A percentile compares a stretch with the other conserved stretches of the same genome.
These are phyloP conservation scores for Phytophthora capsici DNA, from an alignment of 352 stramenopile species.

Conservation along the genomic window DNA sequence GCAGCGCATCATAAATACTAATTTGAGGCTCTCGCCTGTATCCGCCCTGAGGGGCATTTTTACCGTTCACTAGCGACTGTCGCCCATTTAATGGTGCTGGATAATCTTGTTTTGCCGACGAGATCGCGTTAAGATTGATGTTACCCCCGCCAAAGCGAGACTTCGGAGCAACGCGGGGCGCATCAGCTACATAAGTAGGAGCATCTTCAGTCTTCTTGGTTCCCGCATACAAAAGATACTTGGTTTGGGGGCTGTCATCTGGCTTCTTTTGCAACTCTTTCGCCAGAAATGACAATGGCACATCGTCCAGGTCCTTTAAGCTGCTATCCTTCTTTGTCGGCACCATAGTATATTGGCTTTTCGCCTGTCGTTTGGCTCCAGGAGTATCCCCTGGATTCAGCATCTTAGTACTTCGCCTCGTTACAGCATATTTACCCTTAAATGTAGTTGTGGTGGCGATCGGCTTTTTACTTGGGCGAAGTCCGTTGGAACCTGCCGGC, in stretches of 20 bases:
- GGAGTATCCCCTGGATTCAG: constrained; percentile 30
- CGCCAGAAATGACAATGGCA: constrained; percentile 25
- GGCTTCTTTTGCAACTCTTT: constrained; percentile 33
- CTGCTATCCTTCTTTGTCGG: constrained; percentile 12
- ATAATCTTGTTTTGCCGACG: constrained; percentile 1
- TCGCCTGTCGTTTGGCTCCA: constrained; percentile 15
- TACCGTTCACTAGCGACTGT: constrained; percentile 16
- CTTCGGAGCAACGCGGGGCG: constrained; percentile 25
- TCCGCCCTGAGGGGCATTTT: constrained; percentile 13
- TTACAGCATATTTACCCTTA: constrained; percentile 49
- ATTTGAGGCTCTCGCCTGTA: constrained; percentile 58
- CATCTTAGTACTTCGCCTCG: constrained; percentile 56
- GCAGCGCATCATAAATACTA: constrained; percentile 65
- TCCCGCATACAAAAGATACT: constrained; percentile 58
- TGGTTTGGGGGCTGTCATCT: constrained; percentile 24
- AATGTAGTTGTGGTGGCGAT: constrained; percentile 39
- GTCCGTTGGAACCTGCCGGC: constrained; percentile 50
- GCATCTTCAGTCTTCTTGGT: constrained; percentile 35
- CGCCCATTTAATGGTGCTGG: constrained; percentile 6
- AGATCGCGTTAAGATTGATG: constrained; percentile 3
- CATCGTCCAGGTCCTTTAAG: constrained; percentile 28
- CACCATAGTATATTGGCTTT: constrained; percentile 33
- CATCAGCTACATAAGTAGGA: constrained; percentile 20
- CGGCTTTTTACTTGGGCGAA: constrained; percentile 38
- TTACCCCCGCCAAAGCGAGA: constrained; percentile 36